A percentile compares a stretch with the other conserved stretches of the same genome.
Conservation (phyloP, 1,284 basidiomycete species). For the Heterobasidion annosum region DNA sequence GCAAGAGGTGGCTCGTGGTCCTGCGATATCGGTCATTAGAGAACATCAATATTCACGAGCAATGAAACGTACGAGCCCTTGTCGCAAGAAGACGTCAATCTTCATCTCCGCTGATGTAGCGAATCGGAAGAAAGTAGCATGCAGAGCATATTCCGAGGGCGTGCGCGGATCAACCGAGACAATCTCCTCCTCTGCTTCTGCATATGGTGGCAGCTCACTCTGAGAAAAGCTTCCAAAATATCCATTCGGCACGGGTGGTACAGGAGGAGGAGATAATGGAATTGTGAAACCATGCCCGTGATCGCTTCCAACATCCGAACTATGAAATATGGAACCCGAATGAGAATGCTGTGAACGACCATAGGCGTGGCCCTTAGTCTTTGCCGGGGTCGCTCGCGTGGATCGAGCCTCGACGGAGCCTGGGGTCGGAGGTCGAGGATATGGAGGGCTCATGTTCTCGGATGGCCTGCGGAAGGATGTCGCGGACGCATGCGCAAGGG, state of each 20-base stretch:
- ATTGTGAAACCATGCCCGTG: constrained; percentile 36
- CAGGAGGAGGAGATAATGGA: constrained; percentile 60
- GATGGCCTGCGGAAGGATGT: constrained; percentile 21
- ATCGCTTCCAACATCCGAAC: constrained; percentile 64
- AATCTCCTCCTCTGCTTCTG: constrained; percentile 51
- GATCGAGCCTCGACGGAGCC: constrained; percentile 37
- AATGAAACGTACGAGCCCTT: constrained; percentile 47
- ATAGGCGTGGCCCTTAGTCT: constrained; percentile 45
- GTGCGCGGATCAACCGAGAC: constrained; percentile 64
- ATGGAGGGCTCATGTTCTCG: constrained; percentile 30
- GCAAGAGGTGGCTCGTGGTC: constrained; percentile 62
- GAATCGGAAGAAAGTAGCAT: constrained; percentile 81
- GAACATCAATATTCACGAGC: not conserved
- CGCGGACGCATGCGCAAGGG: constrained; percentile 36
- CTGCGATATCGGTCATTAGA: constrained; percentile 23
- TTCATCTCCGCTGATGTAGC: constrained; percentile 71
- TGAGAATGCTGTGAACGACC: constrained; percentile 68
- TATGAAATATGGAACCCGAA: constrained; percentile 60
- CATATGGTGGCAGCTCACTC: constrained; percentile 38
- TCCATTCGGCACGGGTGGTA: constrained; percentile 61
- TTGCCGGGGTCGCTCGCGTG: constrained; percentile 27
- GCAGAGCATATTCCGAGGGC: constrained; percentile 80
- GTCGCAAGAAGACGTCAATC: constrained; percentile 64
- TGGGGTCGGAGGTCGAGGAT: constrained; percentile 56
- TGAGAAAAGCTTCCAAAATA: constrained; percentile 28